Evolutionary conservation across 2,329 filamentous ascomycete genomes (phyloP).

Genomic region (Xylariaceae sp.): DNA sequence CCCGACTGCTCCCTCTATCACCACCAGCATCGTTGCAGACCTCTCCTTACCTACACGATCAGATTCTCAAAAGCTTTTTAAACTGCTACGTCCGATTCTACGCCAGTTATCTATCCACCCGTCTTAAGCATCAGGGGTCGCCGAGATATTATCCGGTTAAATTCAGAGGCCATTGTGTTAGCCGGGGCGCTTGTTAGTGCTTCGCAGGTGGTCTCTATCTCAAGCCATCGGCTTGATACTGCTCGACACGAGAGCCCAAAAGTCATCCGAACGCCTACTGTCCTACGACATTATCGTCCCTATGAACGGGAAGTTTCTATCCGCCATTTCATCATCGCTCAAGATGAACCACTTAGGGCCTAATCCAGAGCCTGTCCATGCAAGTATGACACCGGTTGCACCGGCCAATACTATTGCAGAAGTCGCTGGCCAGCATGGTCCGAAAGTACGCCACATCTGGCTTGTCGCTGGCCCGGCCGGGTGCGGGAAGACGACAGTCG

Average conservation of each 20-base stretch:
- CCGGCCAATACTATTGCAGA: conserved; percentile 30
- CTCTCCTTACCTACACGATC: not conserved
- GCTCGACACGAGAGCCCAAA: not conserved
- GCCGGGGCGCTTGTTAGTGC: not conserved
- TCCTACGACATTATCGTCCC: conserved; percentile 46
- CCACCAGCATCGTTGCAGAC: not conserved
- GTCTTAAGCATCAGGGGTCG: not conserved
- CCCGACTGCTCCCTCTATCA: not conserved
- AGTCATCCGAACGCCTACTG: conserved; percentile 37
- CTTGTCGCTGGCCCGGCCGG: conserved; percentile 74
- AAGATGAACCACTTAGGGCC: conserved; percentile 27
- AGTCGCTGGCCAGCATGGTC: conserved; percentile 23
- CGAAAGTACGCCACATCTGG: conserved; percentile 65
- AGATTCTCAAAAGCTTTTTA: not conserved
- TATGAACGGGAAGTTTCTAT: conserved; percentile 37
- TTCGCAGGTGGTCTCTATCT: not conserved
- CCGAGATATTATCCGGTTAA: conserved; percentile 3
- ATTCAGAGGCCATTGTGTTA: conserved; percentile 1
- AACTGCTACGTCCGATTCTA: not conserved
- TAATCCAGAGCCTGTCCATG: conserved; percentile 30
- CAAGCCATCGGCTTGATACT: not conserved
- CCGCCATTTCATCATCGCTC: conserved; percentile 31
- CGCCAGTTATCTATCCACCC: not conserved
- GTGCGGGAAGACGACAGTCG: conserved; percentile 74
- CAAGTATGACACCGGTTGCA: conserved; percentile 29